A percentile compares a stretch with the other conserved stretches of the same genome.
Evolutionary conservation across 2,329 filamentous ascomycete species (phyloP).

Genomic region (Beauveria caledonica): DNA sequence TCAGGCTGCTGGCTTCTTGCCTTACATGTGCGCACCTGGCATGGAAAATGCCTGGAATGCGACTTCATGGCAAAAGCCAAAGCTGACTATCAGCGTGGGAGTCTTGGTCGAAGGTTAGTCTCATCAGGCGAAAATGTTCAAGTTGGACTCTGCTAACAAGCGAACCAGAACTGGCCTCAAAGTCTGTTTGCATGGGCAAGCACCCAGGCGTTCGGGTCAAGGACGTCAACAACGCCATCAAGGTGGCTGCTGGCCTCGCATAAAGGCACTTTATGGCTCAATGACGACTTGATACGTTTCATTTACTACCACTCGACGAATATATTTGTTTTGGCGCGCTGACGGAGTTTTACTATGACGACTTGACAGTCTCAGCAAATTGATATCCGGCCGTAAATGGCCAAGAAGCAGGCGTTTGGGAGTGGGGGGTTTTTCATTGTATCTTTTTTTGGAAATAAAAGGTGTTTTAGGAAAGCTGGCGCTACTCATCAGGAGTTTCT

Average conservation of each 20-base stretch:
- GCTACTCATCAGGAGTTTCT: too few relatives aligned
- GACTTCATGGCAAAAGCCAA: conserved; percentile 21
- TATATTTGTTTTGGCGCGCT: neutral
- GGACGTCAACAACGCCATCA: conserved; percentile 28
- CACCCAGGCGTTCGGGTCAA: conserved; percentile 30
- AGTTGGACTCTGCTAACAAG: neutral
- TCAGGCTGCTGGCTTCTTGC: neutral
- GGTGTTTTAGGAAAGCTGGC: neutral
- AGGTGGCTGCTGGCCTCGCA: conserved; percentile 18
- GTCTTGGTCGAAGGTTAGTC: conserved; percentile 26
- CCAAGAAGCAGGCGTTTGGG: neutral
- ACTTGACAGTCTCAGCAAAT: neutral
- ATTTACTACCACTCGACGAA: neutral
- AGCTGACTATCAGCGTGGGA: conserved; percentile 28
- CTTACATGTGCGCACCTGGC: conserved; percentile 9
- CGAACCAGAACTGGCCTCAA: conserved; percentile 26
- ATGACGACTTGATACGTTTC: neutral
- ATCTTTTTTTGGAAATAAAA: neutral
- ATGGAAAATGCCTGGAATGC: conserved; percentile 10
- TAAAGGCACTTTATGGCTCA: neutral
- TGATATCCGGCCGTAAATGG: neutral
- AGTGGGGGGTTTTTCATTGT: neutral
- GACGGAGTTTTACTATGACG: neutral
- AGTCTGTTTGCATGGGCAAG: conserved; percentile 31
- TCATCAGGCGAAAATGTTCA: neutral